These are phyloP conservation scores for Pseudozyma thailandica DNA, from an alignment of 1,284 basidiomycete species.

Conservation along the genomic window DNA sequence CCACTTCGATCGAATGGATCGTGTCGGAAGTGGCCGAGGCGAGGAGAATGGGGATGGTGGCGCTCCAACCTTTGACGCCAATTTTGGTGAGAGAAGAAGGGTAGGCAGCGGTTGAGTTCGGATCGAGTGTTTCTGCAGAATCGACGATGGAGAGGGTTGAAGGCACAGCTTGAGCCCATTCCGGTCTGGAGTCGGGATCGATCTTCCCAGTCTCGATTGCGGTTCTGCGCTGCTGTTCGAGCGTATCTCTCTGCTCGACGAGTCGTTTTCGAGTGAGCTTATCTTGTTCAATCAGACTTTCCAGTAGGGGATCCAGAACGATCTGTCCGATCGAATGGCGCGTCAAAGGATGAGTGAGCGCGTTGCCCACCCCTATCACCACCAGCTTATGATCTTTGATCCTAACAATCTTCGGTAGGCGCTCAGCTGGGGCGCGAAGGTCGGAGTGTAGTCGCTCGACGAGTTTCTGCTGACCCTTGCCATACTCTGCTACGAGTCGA, in stretches of 20 bases:
- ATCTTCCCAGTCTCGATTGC: constrained; percentile 1
- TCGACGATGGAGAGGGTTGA: background rate
- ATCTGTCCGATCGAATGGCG: constrained; percentile 42
- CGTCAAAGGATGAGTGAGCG: constrained; percentile 41
- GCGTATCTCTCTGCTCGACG: background rate
- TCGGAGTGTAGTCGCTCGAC: constrained; percentile 20
- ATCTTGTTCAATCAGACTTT: constrained; percentile 10
- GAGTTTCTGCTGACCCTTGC: constrained; percentile 32
- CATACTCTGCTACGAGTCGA: constrained; percentile 38
- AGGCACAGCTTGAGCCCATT: constrained; percentile 12
- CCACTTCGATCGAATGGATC: constrained; percentile 16
- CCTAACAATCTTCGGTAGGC: constrained; percentile 10
- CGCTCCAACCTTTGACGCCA: background rate
- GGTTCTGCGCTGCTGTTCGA: constrained; percentile 7
- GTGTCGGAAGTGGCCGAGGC: background rate
- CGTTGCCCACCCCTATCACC: constrained; percentile 36
- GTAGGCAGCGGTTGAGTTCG: background rate
- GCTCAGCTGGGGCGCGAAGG: constrained; percentile 5
- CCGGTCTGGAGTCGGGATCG: background rate
- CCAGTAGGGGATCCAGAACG: constrained; percentile 23
- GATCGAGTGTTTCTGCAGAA: background rate
- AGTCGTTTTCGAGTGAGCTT: background rate
- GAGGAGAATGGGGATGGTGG: constrained; percentile 4
- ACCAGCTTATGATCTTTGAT: constrained; percentile 16
- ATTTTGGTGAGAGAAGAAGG: background rate